Percentiles rank a stretch among this genome's conserved stretches.
phyloP scores from a whole-genome alignment of 768 basidiomycete genomes.

The Astraeus odoratus region DNA sequence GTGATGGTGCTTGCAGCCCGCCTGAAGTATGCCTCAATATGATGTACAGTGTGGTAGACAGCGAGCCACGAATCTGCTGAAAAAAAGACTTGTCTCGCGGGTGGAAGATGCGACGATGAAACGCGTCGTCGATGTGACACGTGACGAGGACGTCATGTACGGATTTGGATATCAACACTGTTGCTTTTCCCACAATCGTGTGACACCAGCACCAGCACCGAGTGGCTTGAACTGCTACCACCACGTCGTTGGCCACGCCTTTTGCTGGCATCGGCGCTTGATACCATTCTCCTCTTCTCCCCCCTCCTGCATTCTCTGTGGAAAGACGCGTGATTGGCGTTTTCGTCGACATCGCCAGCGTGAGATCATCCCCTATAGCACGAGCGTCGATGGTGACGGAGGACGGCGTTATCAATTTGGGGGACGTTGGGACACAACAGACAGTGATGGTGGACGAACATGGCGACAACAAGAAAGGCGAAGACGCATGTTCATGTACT shows the following conservation, averaged over 20 bases:
- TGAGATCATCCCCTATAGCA: slow-evolving; percentile 6
- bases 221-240: slow-evolving; percentile 20
- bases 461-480: background rate
- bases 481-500: background rate
- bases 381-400: background rate
- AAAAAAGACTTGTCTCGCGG: too few relatives aligned
- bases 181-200: too few relatives aligned
- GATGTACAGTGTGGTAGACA: too few relatives aligned
- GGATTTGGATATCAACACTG: too few relatives aligned
- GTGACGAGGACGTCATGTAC: background rate
- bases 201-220: slow-evolving; percentile 16
- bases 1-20: background rate
- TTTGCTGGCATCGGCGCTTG: background rate
- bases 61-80: too few relatives aligned
- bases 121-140: too few relatives aligned
- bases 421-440: background rate
- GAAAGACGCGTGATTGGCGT: background rate
- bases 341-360: slow-evolving; percentile 10
- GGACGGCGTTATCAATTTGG: background rate
- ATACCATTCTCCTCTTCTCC: background rate
- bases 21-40: too few relatives aligned
- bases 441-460: background rate
- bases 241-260: slow-evolving; percentile 13
- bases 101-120: too few relatives aligned
- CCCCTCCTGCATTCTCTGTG: background rate